Evolutionary conservation across 2,329 filamentous ascomycete species (phyloP).

Genomic region (Sporothrix inflata): DNA sequence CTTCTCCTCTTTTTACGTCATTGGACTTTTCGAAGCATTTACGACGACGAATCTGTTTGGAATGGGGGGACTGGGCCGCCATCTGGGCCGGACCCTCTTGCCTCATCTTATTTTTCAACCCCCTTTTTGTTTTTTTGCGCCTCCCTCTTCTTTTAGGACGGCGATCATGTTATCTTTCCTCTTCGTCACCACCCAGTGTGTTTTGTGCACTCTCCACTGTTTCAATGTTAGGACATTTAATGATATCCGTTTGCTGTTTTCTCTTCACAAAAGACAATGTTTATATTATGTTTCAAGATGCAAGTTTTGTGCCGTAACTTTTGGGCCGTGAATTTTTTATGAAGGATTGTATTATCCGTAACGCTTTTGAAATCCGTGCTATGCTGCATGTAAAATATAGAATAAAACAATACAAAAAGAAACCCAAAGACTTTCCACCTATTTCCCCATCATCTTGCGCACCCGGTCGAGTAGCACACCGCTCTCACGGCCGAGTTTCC

Average conservation of each 20-base stretch:
- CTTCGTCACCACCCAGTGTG: slow-evolving; percentile 1
- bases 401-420: not conserved
- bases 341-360: not conserved
- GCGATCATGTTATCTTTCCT: not conserved
- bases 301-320: no score
- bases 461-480: slow-evolving; percentile 76
- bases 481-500: slow-evolving; percentile 82
- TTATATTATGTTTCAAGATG: not conserved
- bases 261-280: slow-evolving; percentile 10
- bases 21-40: slow-evolving; percentile 15
- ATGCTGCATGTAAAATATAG: not conserved
- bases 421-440: not conserved
- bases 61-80: not conserved
- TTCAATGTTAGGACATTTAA: slow-evolving; percentile 40
- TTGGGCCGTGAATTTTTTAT: not conserved
- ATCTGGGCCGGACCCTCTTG: not conserved
- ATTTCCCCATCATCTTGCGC: slow-evolving; percentile 66
- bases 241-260: slow-evolving; percentile 40
- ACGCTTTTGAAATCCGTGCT: slow-evolving; percentile 15
- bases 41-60: slow-evolving; percentile 9
- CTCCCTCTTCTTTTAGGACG: not conserved
- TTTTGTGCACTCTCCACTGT: slow-evolving; percentile 7
- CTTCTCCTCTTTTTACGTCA: slow-evolving; percentile 7
- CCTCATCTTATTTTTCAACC: not conserved
- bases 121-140: not conserved